These are phyloP conservation scores for Metschnikowia kofuensis DNA, from an alignment of 805 yeast genomes.

Conservation along the genomic window DNA sequence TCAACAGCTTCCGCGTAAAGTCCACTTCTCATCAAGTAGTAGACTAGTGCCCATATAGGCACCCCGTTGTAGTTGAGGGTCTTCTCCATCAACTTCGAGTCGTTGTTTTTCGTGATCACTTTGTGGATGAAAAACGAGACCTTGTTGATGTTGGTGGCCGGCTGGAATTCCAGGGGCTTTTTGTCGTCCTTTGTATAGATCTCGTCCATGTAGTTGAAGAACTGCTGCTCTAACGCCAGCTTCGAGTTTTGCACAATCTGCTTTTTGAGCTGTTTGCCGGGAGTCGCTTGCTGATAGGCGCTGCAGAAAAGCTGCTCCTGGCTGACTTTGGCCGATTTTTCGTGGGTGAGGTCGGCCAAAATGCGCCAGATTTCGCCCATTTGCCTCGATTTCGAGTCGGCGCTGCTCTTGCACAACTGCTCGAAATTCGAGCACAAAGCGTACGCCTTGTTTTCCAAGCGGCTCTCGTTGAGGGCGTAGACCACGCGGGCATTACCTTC, in stretches of 20 bases:
- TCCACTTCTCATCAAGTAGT: slow-evolving; percentile 83
- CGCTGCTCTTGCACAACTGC: slow-evolving; percentile 53
- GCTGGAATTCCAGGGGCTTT: slow-evolving; percentile 36
- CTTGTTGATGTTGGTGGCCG: slow-evolving; percentile 67
- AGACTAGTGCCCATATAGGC: slow-evolving; percentile 94
- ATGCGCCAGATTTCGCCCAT: slow-evolving; percentile 73
- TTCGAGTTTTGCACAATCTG: slow-evolving; percentile 55
- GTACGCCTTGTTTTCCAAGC: slow-evolving; percentile 52
- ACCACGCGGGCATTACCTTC: slow-evolving; percentile 73
- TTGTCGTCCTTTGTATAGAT: slow-evolving; percentile 56
- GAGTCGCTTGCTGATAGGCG: slow-evolving; percentile 13
- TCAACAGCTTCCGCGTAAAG: slow-evolving; percentile 73
- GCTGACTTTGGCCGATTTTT: slow-evolving; percentile 31
- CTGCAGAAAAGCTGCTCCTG: slow-evolving; percentile 35
- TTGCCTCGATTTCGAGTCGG: slow-evolving; percentile 67
- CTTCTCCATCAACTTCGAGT: slow-evolving; percentile 25
- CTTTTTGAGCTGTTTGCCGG: slow-evolving; percentile 30
- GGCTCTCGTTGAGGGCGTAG: slow-evolving; percentile 64
- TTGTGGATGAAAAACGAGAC: slow-evolving; percentile 55
- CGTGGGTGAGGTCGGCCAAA: slow-evolving; percentile 46
- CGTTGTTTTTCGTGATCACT: slow-evolving; percentile 31
- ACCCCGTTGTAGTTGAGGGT: slow-evolving; percentile 62
- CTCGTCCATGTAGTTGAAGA: slow-evolving; percentile 68
- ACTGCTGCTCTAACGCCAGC: slow-evolving; percentile 69
- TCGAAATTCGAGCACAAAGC: slow-evolving; percentile 60